Percentiles rank a stretch among this genome's conserved stretches.
Conservation (phyloP, 116 monocot species). For the Zostera marina region DNA sequence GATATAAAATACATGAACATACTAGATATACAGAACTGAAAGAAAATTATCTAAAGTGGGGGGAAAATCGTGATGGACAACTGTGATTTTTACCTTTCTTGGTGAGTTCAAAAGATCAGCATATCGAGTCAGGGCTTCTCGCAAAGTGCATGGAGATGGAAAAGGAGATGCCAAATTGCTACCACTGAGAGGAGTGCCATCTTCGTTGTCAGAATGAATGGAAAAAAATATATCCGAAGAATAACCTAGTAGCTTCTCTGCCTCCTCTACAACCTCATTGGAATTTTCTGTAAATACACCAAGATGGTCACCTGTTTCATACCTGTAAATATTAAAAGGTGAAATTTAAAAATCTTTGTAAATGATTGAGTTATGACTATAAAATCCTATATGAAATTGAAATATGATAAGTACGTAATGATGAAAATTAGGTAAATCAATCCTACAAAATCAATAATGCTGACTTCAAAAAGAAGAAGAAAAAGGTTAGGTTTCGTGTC, state of each 20-base stretch:
- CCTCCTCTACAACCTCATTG: slow-evolving; percentile 49
- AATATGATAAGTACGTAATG: too few species aligned
- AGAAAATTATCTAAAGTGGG: neutral
- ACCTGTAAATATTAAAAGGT: slow-evolving; percentile 24
- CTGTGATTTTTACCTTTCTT: slow-evolving; percentile 43
- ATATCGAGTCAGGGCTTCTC: slow-evolving; percentile 57
- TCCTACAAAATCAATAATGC: too few species aligned
- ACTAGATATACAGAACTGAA: neutral
- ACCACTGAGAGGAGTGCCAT: slow-evolving; percentile 49
- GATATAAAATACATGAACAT: neutral
- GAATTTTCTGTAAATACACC: slow-evolving; percentile 76
- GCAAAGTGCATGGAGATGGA: slow-evolving; percentile 68
- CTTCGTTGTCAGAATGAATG: slow-evolving; percentile 67
- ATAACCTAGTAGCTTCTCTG: slow-evolving; percentile 53
- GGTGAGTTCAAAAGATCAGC: slow-evolving; percentile 71
- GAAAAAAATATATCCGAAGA: slow-evolving; percentile 55
- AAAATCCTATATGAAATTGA: neutral
- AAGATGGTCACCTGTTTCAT: slow-evolving; percentile 92
- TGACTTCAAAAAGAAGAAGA: too few species aligned
- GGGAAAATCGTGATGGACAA: neutral
- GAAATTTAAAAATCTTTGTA: neutral
- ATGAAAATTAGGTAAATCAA: too few species aligned
- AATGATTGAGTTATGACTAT: neutral
- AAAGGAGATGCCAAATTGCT: slow-evolving; percentile 63
- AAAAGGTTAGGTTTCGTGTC: too few species aligned